phyloP scores from a whole-genome alignment of 176 grass and related monocot genomes.

The Thinopyrum elongatum region DNA sequence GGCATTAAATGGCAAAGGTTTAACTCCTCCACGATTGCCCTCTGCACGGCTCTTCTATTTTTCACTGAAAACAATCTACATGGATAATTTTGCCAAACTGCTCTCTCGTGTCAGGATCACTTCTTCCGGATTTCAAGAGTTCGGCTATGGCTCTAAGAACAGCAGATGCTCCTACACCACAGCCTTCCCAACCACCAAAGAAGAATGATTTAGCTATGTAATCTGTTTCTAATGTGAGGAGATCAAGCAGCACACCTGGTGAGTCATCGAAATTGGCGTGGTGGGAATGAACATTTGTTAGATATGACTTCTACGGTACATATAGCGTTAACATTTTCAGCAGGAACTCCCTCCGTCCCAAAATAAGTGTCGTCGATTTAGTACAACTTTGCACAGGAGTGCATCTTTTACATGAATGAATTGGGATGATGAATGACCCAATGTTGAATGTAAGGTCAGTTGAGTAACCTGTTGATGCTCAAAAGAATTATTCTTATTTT shows the following conservation, averaged over 20 bases:
- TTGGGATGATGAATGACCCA: not conserved
- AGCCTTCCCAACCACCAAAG: not conserved
- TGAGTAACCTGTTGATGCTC: too few relatives aligned
- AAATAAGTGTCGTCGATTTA: too few relatives aligned
- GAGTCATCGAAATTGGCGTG: not conserved
- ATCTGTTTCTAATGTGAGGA: not conserved
- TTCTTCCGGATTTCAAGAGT: not conserved
- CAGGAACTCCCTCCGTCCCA: too few relatives aligned
- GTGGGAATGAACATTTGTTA: not conserved
- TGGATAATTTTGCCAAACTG: not conserved
- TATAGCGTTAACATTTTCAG: too few relatives aligned
- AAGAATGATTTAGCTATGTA: not conserved
- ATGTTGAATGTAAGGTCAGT: not conserved
- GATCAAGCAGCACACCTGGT: not conserved
- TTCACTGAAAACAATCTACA: constrained; percentile 6
- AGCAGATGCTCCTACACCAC: not conserved
- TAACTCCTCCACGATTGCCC: not conserved
- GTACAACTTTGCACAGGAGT: too few relatives aligned
- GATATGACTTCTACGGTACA: not conserved
- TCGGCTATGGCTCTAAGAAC: not conserved
- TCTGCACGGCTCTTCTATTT: not conserved
- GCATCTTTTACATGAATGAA: not conserved
- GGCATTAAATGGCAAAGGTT: not conserved
- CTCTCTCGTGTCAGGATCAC: not conserved
- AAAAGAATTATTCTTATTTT: too few relatives aligned